Percentiles rank a stretch among this genome's conserved stretches.
phyloP scores from a whole-genome alignment of 179 eudicot species.

The Beta corolliflora region DNA sequence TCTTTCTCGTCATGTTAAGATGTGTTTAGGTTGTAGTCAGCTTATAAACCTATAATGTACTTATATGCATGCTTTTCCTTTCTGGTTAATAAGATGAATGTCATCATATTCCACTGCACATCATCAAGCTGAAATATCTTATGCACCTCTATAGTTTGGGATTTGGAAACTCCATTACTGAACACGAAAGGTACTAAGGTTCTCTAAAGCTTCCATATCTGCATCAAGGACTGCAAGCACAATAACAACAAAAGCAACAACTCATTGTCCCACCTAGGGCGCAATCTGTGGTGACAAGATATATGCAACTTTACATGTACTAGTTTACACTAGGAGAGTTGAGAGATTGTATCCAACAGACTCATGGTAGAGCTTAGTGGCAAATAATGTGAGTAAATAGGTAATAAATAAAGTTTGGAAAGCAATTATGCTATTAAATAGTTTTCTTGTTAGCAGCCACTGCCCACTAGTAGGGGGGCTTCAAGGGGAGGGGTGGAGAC shows the following conservation, averaged over 20 bases:
- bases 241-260: not conserved
- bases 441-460: not conserved
- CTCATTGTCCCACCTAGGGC: not conserved
- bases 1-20: not conserved
- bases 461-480: not conserved
- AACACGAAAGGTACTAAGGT: not conserved
- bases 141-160: not conserved
- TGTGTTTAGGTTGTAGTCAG: not conserved
- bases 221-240: not conserved
- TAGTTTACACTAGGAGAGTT: not conserved
- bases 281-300: not conserved
- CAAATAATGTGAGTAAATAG: not conserved
- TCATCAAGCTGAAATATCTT: not conserved
- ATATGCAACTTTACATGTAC: not conserved
- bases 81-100: not conserved
- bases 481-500: not conserved
- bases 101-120: not conserved
- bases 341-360: not conserved
- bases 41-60: not conserved
- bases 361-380: not conserved
- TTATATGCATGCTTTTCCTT: not conserved
- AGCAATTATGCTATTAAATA: not conserved
- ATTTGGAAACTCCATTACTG: not conserved
- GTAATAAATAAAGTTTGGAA: not conserved
- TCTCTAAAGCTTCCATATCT: not conserved